These are phyloP conservation scores for Leishmania amazonensis DNA, from an alignment of 208 protist species.

Conservation along the genomic window DNA sequence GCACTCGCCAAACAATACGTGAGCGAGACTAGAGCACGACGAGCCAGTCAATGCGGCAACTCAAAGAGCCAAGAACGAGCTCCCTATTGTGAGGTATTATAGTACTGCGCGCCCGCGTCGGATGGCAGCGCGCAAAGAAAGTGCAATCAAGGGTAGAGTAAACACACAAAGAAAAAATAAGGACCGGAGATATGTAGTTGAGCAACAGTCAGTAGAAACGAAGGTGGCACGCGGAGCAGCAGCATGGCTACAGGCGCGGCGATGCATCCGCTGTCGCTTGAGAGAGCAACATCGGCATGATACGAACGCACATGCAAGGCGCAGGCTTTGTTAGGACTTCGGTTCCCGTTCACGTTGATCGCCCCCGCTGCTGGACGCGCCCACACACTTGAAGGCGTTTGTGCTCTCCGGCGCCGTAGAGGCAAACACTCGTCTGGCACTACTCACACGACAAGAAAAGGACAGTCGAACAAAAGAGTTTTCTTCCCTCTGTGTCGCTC, in stretches of 20 bases:
- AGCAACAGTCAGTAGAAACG: neutral
- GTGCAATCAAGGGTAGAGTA: neutral
- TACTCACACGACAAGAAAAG: neutral
- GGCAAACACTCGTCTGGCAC: neutral
- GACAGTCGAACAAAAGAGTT: neutral
- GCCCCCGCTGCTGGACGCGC: neutral
- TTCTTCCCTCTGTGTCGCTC: neutral
- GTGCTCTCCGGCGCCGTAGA: neutral
- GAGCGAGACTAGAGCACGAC: neutral
- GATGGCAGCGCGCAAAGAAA: neutral
- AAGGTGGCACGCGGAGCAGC: neutral
- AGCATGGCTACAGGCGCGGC: neutral
- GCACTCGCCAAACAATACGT: neutral
- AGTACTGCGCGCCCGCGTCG: no score
- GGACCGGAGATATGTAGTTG: neutral
- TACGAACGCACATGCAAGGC: neutral
- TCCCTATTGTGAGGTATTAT: neutral
- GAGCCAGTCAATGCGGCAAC: neutral
- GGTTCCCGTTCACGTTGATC: neutral
- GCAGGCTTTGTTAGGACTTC: neutral
- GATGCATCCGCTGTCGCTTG: neutral
- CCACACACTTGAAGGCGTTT: neutral
- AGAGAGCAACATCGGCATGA: neutral
- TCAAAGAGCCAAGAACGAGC: no score
- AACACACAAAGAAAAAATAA: neutral